These are phyloP conservation scores for Lactifluus hygrophoroides DNA, from an alignment of 768 basidiomycete species.

Conservation along the genomic window DNA sequence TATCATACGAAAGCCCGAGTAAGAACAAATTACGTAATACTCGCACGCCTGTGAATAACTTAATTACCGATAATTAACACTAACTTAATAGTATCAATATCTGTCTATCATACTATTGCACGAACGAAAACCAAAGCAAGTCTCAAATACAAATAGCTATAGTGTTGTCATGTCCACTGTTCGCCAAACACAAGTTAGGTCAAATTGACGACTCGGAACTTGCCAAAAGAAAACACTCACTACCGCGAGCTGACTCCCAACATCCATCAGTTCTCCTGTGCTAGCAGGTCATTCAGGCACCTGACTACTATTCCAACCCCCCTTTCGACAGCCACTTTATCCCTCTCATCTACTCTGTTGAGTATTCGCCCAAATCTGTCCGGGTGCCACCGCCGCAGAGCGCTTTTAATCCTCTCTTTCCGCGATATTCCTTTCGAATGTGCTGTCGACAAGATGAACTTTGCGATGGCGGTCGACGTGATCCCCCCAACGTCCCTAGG, in stretches of 20 bases:
- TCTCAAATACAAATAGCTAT: background rate
- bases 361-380: constrained; percentile 61
- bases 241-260: background rate
- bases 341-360: constrained; percentile 41
- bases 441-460: constrained; percentile 55
- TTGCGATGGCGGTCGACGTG: constrained; percentile 41
- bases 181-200: background rate
- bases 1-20: too few species aligned
- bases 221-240: background rate
- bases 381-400: constrained; percentile 74
- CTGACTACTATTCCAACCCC: constrained; percentile 59
- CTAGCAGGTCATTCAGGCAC: constrained; percentile 25
- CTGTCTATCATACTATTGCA: too few species aligned
- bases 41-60: background rate
- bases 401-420: constrained; percentile 58
- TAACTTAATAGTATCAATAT: too few species aligned
- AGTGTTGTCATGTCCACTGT: background rate
- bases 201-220: background rate
- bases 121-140: too few species aligned
- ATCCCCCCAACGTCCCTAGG: constrained; percentile 44
- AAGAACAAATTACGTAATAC: background rate
- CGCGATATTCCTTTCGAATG: constrained; percentile 51
- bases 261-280: constrained; percentile 10
- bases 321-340: constrained; percentile 47
- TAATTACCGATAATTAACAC: too few species aligned